phyloP scores from a whole-genome alignment of 495 filamentous ascomycete species.

The Tetracladium marchalianum region DNA sequence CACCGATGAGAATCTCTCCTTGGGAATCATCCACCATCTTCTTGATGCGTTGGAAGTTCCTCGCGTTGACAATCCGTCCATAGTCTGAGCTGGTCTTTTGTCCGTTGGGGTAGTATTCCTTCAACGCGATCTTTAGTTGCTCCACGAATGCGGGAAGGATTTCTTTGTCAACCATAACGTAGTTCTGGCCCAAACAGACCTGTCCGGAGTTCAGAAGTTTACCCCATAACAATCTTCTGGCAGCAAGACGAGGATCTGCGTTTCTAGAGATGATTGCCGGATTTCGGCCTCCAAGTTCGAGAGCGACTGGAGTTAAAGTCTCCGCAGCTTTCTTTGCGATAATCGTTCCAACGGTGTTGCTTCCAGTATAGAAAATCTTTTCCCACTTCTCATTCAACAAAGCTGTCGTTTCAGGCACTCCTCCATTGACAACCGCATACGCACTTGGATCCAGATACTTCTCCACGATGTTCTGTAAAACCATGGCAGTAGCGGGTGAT shows the following conservation, averaged over 20 bases:
- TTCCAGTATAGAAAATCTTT: slow-evolving; percentile 95
- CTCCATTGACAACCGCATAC: slow-evolving; percentile 74
- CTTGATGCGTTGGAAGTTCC: slow-evolving; percentile 77
- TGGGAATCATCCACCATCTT: slow-evolving; percentile 71
- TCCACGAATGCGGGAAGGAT: slow-evolving; percentile 63
- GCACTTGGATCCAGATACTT: slow-evolving; percentile 65
- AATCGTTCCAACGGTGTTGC: slow-evolving; percentile 66
- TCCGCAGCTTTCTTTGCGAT: slow-evolving; percentile 88
- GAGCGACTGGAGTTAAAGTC: slow-evolving; percentile 74
- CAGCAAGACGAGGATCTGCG: slow-evolving; percentile 71
- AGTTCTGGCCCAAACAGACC: slow-evolving; percentile 83
- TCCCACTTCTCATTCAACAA: slow-evolving; percentile 87
- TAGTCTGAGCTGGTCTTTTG: slow-evolving; percentile 66
- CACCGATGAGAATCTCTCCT: slow-evolving; percentile 81
- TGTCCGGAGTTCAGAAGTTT: slow-evolving; percentile 82
- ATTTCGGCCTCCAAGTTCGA: slow-evolving; percentile 88
- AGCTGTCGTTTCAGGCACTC: slow-evolving; percentile 65
- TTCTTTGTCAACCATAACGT: slow-evolving; percentile 69
- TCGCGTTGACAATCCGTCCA: slow-evolving; percentile 65
- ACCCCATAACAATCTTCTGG: slow-evolving; percentile 75
- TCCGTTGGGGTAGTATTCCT: slow-evolving; percentile 79
- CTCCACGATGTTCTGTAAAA: slow-evolving; percentile 68
- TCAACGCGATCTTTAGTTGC: slow-evolving; percentile 58
- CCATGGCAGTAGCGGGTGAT: slow-evolving; percentile 61
- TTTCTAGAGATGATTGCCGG: slow-evolving; percentile 81